Evolutionary conservation across 192 early-diverging fungal genomes (phyloP), one percentile per base, ranked within the genome.

Genomic region (Geranomyces variabilis): DNA sequence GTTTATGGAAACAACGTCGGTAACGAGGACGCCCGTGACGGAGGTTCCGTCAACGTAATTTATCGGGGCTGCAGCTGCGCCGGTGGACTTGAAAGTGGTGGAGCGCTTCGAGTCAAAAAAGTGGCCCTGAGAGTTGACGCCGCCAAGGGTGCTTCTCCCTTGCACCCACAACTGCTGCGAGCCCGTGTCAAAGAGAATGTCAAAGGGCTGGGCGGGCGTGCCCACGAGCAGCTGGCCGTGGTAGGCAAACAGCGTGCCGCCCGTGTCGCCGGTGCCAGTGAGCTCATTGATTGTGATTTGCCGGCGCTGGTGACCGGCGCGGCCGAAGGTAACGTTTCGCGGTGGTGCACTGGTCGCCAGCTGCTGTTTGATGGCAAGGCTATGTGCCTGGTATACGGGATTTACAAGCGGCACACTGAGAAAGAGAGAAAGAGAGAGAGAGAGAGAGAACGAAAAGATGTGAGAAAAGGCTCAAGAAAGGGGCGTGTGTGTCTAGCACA

Each of bases 121-220:
- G 41, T 60, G 19, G 8, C 75, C 73, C 15, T 19, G 15, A 5
- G 33, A 34, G 34, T 67, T 63, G 65, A 76, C 67, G 26, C 57
- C 66, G 59, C 60, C 47, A 15, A 19, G 22, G 15, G 51, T 75
- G 67, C 73, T 76, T 17, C 26, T 62, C n/a, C 74, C 60, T 31
- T 75, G 73, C 13, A 81, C 45, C 83, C 83, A 85, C 31, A 80
- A 47, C 5, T 55, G 60, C 56, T 66, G 74, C 3, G 77, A 79
- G 41, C 83, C 83, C 24, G 77, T 81, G 59, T 85, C 83, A 53
- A 85, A 79, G 15, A 82, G 65, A 48, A 79, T 63, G 48, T 43
- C 44, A 62, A 79, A 73, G 10, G 33, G 51, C 36, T 80, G 69
- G 4, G 71, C 22, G 7, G 83, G 83, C 4, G 80, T 82, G 21